Evolutionary conservation across 2,329 filamentous ascomycete genomes (phyloP).

Genomic region (Nigrospora osmanthi): DNA sequence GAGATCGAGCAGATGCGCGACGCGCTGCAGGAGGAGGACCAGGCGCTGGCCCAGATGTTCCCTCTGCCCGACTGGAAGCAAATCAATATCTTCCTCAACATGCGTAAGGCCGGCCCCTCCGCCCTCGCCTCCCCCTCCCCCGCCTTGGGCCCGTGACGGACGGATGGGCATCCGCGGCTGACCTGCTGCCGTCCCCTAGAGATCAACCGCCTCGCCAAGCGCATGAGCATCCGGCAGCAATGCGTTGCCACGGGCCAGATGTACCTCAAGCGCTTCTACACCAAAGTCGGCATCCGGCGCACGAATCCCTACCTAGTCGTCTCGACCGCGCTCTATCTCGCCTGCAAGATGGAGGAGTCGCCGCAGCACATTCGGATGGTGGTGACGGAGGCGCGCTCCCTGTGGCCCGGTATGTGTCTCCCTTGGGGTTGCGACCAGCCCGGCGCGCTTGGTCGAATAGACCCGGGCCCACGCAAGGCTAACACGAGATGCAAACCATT

Average conservation of each 20-base stretch:
- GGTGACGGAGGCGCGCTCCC: slow-evolving; percentile 73
- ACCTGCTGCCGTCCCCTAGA: slow-evolving; percentile 32
- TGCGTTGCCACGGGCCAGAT: slow-evolving; percentile 89
- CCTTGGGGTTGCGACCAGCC: background rate
- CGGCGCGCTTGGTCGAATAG: background rate
- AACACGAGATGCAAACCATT: background rate
- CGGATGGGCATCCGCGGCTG: background rate
- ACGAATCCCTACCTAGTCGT: slow-evolving; percentile 92
- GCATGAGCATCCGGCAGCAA: slow-evolving; percentile 81
- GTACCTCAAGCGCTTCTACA: slow-evolving; percentile 91
- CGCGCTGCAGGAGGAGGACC: slow-evolving; percentile 70
- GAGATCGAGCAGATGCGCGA: slow-evolving; percentile 69
- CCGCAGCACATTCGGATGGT: slow-evolving; percentile 93
- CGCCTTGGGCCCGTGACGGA: no score
- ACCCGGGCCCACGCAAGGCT: background rate
- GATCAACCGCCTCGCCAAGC: slow-evolving; percentile 74
- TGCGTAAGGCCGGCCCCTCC: slow-evolving; percentile 51
- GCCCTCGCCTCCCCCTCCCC: no score
- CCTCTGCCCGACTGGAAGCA: slow-evolving; percentile 75
- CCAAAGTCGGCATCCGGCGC: slow-evolving; percentile 79
- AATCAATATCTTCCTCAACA: slow-evolving; percentile 85
- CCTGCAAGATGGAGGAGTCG: slow-evolving; percentile 96
- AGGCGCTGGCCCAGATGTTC: slow-evolving; percentile 66
- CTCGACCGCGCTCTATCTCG: slow-evolving; percentile 88
- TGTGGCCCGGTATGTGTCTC: slow-evolving; percentile 61